Percentiles rank a stretch among this genome's conserved stretches.
phyloP scores from a whole-genome alignment of 2,329 filamentous ascomycete species.

The Lasiodiplodia sp. region DNA sequence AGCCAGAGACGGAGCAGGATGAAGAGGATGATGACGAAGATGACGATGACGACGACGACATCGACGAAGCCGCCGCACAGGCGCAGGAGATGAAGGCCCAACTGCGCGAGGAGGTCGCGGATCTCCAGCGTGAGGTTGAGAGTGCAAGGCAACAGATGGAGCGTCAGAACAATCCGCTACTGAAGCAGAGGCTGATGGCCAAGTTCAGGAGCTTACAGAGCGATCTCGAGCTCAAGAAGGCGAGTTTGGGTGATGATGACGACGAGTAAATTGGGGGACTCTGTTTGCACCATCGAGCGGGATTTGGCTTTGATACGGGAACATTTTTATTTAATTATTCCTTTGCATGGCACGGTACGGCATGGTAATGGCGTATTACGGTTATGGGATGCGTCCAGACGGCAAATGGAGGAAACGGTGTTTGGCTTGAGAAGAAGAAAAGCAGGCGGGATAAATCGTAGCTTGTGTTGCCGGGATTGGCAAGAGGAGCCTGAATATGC shows the following conservation, averaged over 20 bases:
- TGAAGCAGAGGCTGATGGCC: conserved; percentile 58
- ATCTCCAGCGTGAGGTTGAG: conserved; percentile 60
- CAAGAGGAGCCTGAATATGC: background rate
- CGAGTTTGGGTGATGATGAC: conserved; percentile 35
- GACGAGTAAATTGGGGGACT: conserved; percentile 17
- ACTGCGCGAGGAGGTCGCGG: conserved; percentile 61
- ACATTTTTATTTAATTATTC: background rate
- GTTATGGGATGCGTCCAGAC: background rate
- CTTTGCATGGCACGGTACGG: background rate
- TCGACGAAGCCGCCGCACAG: conserved; percentile 61
- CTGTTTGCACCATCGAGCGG: background rate
- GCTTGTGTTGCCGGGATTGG: background rate
- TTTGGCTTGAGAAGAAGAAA: background rate
- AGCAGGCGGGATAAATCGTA: no score
- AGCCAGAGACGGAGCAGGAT: conserved; percentile 39
- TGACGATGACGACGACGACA: conserved; percentile 51
- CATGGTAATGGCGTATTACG: background rate
- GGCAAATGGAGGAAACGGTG: background rate
- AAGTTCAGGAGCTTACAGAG: conserved; percentile 59
- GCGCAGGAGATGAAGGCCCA: conserved; percentile 56
- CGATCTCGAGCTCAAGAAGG: conserved; percentile 63
- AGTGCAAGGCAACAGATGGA: conserved; percentile 52
- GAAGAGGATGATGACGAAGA: conserved; percentile 52
- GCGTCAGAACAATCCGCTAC: conserved; percentile 55
- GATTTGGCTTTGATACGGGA: background rate